phyloP scores from a whole-genome alignment of 352 stramenopile genomes.

The Phytophthora quininea region DNA sequence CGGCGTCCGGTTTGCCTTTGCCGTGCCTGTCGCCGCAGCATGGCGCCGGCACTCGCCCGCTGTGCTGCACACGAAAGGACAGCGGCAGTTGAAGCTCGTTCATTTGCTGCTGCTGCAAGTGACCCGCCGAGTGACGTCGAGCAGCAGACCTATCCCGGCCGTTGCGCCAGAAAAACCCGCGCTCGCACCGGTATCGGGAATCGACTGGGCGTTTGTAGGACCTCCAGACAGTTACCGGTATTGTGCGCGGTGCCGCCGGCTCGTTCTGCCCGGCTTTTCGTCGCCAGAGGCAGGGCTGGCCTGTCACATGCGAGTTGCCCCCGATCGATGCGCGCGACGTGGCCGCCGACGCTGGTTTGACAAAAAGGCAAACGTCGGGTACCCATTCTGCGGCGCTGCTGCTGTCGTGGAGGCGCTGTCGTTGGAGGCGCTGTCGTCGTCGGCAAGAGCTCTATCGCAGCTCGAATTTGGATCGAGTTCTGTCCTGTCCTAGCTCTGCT shows the following conservation, averaged over 20 bases:
- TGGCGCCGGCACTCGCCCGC: not conserved
- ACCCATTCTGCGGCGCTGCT: not conserved
- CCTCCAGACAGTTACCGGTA: not conserved
- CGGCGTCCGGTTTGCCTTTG: not conserved
- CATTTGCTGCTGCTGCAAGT: not conserved
- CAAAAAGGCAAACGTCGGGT: not conserved
- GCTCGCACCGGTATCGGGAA: not conserved
- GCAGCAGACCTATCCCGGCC: not conserved
- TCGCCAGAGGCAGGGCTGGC: not conserved
- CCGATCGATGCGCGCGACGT: slow-evolving; percentile 15
- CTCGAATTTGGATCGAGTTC: too few species aligned
- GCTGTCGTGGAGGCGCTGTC: not conserved
- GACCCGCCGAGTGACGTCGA: slow-evolving; percentile 22
- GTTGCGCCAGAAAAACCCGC: not conserved
- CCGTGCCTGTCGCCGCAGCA: not conserved
- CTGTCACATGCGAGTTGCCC: slow-evolving; percentile 16
- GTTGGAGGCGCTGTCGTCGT: too few species aligned
- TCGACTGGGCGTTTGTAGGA: not conserved
- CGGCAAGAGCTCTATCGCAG: too few species aligned
- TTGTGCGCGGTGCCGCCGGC: not conserved
- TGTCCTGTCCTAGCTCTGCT: too few species aligned
- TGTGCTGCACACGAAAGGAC: slow-evolving; percentile 36
- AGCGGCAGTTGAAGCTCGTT: slow-evolving; percentile 16
- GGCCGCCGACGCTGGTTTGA: not conserved
- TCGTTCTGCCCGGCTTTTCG: not conserved